Conservation (phyloP, 257 asterid genomes). For the Gentiana macrophylla region DNA sequence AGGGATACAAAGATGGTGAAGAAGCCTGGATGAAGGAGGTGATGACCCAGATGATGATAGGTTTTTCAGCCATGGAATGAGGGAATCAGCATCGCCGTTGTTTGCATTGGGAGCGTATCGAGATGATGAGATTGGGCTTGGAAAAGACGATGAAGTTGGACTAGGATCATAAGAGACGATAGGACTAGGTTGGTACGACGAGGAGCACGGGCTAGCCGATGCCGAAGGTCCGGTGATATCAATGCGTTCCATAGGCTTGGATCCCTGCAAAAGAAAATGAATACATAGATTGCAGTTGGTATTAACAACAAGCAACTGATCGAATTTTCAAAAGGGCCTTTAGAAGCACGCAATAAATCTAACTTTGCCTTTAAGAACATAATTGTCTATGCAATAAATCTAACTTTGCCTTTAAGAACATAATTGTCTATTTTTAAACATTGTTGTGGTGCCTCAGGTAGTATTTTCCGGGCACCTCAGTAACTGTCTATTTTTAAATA, state of each 20-base stretch:
- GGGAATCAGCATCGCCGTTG: constrained; percentile 60
- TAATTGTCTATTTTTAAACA: too few species aligned
- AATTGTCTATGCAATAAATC: too few species aligned
- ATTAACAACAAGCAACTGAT: not conserved
- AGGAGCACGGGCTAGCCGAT: constrained; percentile 64
- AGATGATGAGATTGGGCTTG: constrained; percentile 55
- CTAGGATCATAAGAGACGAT: constrained; percentile 80
- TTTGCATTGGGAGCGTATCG: constrained; percentile 36
- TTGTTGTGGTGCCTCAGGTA: too few species aligned
- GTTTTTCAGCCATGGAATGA: constrained; percentile 92
- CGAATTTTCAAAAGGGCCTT: not conserved
- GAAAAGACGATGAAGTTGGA: constrained; percentile 71
- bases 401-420: too few species aligned
- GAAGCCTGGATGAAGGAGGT: constrained; percentile 50
- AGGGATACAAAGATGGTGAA: constrained; percentile 65
- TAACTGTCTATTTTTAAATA: too few species aligned
- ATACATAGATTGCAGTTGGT: too few species aligned
- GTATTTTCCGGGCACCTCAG: too few species aligned
- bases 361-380: too few species aligned
- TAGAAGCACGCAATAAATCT: too few species aligned
- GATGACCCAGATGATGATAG: constrained; percentile 76
- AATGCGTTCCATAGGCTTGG: constrained; percentile 68
- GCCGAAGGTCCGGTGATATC: constrained; percentile 57
- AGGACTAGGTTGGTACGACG: constrained; percentile 86
- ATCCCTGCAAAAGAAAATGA: constrained; percentile 46